A percentile compares a stretch with the other conserved stretches of the same genome.
Evolutionary conservation across 202 grass and related monocot species (phyloP).

Genomic region (Bolboschoenoplectus hybrid): DNA sequence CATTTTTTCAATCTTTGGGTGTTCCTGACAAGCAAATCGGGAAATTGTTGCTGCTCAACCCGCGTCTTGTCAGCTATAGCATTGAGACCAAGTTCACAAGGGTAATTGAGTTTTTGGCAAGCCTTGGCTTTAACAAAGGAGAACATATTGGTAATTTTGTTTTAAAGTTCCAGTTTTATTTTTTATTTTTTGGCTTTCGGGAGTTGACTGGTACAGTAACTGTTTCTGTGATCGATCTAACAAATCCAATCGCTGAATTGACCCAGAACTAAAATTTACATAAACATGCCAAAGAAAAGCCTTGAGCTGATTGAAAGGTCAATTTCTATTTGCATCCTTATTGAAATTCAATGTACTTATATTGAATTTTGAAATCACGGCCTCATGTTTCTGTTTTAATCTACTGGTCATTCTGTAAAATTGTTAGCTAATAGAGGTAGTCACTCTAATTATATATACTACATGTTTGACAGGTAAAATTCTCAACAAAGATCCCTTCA

Average conservation of each 20-base stretch:
- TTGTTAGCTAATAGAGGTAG: not conserved
- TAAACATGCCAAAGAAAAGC: not conserved
- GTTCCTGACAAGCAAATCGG: constrained; percentile 81
- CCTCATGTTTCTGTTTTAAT: not conserved
- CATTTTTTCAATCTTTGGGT: constrained; percentile 79
- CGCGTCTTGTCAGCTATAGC: constrained; percentile 92
- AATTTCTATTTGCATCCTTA: not conserved
- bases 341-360: not conserved
- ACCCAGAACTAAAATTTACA: not conserved
- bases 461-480: constrained; percentile 53
- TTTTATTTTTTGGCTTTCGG: not conserved
- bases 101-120: constrained; percentile 60
- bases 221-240: not conserved
- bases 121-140: constrained; percentile 73
- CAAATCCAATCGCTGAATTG: not conserved
- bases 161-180: not conserved
- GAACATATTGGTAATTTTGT: constrained; percentile 44
- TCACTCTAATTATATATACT: not conserved
- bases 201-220: not conserved
- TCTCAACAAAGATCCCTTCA: constrained; percentile 78
- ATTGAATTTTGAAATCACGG: not conserved
- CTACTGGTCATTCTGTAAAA: constrained; percentile 1
- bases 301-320: not conserved
- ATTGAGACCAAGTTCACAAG: constrained; percentile 85
- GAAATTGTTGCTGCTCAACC: constrained; percentile 82